Base-by-base conservation (phyloP, 1,139 yeast species). In the Taphrina communis region DNA sequence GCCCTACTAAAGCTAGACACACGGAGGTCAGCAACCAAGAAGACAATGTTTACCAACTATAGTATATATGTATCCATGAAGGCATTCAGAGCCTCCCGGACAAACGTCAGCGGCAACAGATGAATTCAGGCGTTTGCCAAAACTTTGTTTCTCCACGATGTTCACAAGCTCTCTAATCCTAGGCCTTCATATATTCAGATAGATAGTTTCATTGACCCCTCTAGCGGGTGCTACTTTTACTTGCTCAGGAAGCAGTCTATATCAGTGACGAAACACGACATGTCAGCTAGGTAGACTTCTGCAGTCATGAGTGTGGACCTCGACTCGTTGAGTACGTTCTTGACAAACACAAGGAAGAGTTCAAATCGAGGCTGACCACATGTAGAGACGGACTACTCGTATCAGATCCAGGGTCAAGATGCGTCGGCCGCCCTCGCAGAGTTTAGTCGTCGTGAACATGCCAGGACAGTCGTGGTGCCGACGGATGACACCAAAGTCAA, bases 401-500 rank as follows among this genome's bases (percentile, higher is more conserved):
- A 58, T 25, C 51, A 58, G 21, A 35, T 58, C 21, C 38, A 58
- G 14, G 62, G 62, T 21, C 52, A 58, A 25, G 62, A 58, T 42
- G 62, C 62, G 21, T 58, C 55, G 6, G 67, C 67, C 11, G 67
- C 67, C 2, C 55, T 53, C 3, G 53, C 59, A 19, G 61, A 53
- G 36, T 63, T 63, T 19, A 42, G 36, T 9, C 60, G 67, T n/a
- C 60, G 67, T 4, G 55, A 63, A 42, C 70, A 71, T 17, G 74
- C 72, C 62, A 60, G 70, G 69, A 36, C 71, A 65, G 66, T 74
- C 51, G 73, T 78, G 17, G 83, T 86, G 0, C 94, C 95, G 1
- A 86, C 91, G 0, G 79, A 82, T 61, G 95, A 90, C 74, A 84
- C 78, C 1, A 87, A 85, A 14, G 92, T 90, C 4, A 80, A 84